A percentile compares a stretch with the other conserved stretches of the same genome.
These are phyloP conservation scores for Penicillium paxilli DNA, from an alignment of 495 filamentous ascomycete species.

Conservation along the genomic window DNA sequence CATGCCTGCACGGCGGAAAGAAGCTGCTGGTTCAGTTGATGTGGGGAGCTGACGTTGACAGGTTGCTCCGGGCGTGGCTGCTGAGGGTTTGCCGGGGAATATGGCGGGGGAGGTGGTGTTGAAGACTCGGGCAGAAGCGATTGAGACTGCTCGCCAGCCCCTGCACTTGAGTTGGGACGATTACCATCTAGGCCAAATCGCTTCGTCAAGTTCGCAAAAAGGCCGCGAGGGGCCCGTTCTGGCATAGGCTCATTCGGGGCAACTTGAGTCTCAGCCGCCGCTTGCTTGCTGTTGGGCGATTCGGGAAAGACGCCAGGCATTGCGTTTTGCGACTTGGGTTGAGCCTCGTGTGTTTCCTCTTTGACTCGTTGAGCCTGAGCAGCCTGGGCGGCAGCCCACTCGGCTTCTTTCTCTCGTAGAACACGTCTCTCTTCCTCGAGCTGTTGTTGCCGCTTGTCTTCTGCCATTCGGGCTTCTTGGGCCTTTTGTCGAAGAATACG, in stretches of 20 bases:
- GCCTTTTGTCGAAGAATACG: slow-evolving; percentile 84
- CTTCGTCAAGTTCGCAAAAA: slow-evolving; percentile 66
- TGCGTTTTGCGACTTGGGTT: slow-evolving; percentile 30
- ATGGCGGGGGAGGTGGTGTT: slow-evolving; percentile 42
- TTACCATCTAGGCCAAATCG: slow-evolving; percentile 62
- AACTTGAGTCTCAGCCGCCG: slow-evolving; percentile 19
- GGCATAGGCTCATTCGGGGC: slow-evolving; percentile 24
- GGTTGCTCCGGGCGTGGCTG: slow-evolving; percentile 36
- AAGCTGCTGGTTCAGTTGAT: slow-evolving; percentile 58
- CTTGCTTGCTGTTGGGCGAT: slow-evolving; percentile 51
- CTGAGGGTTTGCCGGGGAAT: slow-evolving; percentile 41
- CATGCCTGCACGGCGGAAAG: slow-evolving; percentile 80
- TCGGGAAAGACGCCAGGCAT: slow-evolving; percentile 73
- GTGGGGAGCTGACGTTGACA: slow-evolving; percentile 45
- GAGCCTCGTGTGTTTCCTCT: slow-evolving; percentile 19
- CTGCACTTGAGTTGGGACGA: slow-evolving; percentile 24
- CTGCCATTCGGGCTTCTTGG: slow-evolving; percentile 79
- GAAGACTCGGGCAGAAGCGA: slow-evolving; percentile 24
- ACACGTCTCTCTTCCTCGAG: slow-evolving; percentile 70
- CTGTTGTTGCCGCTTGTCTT: slow-evolving; percentile 74
- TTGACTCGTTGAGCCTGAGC: slow-evolving; percentile 32
- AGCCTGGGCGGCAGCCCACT: slow-evolving; percentile 43
- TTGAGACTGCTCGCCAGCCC: slow-evolving; percentile 26
- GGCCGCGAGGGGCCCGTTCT: slow-evolving; percentile 43
- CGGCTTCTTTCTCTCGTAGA: slow-evolving; percentile 62